A percentile compares a stretch with the other conserved stretches of the same genome.
Conservation (phyloP, 2,329 filamentous ascomycete species). For the Sarocladiaceae sp. region DNA sequence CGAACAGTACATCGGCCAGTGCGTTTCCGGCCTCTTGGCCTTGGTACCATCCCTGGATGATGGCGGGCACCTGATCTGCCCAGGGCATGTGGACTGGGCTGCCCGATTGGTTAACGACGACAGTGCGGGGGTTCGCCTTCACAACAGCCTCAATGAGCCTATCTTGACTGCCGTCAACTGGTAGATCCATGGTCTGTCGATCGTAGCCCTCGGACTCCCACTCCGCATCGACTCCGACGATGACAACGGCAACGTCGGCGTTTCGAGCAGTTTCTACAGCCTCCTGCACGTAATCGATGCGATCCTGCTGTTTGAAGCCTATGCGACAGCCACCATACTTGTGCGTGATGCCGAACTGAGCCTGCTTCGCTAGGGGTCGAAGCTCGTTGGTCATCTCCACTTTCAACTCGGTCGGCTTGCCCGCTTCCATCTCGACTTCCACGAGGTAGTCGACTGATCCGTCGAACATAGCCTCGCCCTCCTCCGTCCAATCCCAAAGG, state of each 20-base stretch:
- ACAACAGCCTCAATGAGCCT: slow-evolving; percentile 56
- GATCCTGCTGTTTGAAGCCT: slow-evolving; percentile 62
- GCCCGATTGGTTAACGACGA: slow-evolving; percentile 66
- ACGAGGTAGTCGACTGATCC: slow-evolving; percentile 59
- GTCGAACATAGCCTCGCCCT: slow-evolving; percentile 66
- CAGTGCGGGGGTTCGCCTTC: slow-evolving; percentile 56
- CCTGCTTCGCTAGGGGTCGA: slow-evolving; percentile 54
- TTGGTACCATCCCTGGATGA: slow-evolving; percentile 67
- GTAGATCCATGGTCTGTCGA: slow-evolving; percentile 65
- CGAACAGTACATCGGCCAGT: slow-evolving; percentile 59
- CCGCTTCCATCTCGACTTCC: slow-evolving; percentile 52
- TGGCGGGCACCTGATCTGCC: slow-evolving; percentile 56
- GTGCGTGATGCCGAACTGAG: slow-evolving; percentile 49
- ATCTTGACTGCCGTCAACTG: slow-evolving; percentile 45
- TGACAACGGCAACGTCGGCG: slow-evolving; percentile 61
- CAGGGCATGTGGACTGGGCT: slow-evolving; percentile 66
- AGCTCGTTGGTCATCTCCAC: slow-evolving; percentile 55
- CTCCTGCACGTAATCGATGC: slow-evolving; percentile 54
- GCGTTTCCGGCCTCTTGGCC: slow-evolving; percentile 64
- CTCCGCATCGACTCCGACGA: slow-evolving; percentile 64
- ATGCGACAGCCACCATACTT: slow-evolving; percentile 67
- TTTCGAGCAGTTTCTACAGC: slow-evolving; percentile 55
- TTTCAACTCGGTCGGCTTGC: slow-evolving; percentile 53
- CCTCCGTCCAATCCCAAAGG: slow-evolving; percentile 63
- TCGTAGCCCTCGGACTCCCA: slow-evolving; percentile 74